Evolutionary conservation across 2,329 filamentous ascomycete species (phyloP).

Genomic region (Aspergillus fischeri): DNA sequence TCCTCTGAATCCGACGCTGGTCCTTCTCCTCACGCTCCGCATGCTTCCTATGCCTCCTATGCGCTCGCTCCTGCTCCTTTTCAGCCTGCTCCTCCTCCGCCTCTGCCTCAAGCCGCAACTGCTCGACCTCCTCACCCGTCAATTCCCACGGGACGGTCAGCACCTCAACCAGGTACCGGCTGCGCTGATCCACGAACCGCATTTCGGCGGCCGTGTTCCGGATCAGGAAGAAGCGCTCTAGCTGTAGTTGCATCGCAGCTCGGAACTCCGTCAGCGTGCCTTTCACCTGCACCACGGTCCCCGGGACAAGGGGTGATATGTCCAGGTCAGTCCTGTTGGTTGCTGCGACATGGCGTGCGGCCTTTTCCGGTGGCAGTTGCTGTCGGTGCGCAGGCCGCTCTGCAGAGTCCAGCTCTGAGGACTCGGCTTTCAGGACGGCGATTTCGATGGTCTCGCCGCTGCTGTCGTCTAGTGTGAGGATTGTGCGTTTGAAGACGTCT

Average conservation of each 20-base stretch:
- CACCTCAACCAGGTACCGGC: constrained; percentile 47
- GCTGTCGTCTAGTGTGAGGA: constrained; percentile 59
- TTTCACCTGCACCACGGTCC: constrained; percentile 53
- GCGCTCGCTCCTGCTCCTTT: constrained; percentile 33
- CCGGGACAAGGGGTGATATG: constrained; percentile 44
- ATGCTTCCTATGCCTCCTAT: constrained; percentile 22
- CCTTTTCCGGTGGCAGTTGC: constrained; percentile 1
- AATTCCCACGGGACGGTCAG: constrained; percentile 54
- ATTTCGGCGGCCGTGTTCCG: constrained; percentile 53
- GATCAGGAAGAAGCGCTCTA: constrained; percentile 51
- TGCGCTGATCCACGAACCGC: constrained; percentile 49
- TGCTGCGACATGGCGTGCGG: constrained; percentile 12
- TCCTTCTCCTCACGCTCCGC: constrained; percentile 36
- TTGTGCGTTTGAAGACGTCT: constrained; percentile 49
- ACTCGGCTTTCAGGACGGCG: constrained; percentile 38
- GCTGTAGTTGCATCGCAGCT: constrained; percentile 47
- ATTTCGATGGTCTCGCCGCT: constrained; percentile 57
- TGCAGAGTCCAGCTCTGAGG: not conserved
- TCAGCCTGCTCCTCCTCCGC: constrained; percentile 36
- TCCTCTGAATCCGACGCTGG: constrained; percentile 26
- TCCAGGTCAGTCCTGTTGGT: constrained; percentile 40
- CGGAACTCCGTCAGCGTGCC: constrained; percentile 53
- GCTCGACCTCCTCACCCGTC: constrained; percentile 38
- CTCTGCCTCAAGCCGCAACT: constrained; percentile 40
- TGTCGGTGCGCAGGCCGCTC: not conserved